A percentile compares a stretch with the other conserved stretches of the same genome.
Evolutionary conservation across 2,329 filamentous ascomycete species (phyloP).

Genomic region (Aspergillus awamori): DNA sequence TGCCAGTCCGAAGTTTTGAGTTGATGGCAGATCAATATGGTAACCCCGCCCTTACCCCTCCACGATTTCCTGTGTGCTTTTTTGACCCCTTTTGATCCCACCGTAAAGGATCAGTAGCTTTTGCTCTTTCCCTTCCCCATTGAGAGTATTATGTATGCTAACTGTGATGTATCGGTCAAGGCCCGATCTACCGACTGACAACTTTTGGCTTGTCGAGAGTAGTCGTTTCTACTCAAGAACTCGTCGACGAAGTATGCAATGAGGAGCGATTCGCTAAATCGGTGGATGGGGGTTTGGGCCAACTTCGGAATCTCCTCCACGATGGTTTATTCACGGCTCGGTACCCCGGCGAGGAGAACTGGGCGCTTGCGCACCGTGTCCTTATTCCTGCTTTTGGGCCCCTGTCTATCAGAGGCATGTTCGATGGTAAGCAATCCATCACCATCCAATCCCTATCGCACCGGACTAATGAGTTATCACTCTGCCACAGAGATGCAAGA

Average conservation of each 20-base stretch:
- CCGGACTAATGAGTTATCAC: background rate
- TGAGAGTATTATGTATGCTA: background rate
- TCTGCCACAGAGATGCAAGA: conserved; percentile 42
- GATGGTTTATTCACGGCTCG: conserved; percentile 68
- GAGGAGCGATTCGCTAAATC: conserved; percentile 67
- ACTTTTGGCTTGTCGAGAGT: conserved; percentile 52
- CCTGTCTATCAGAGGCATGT: conserved; percentile 49
- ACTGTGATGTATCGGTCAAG: conserved; percentile 33
- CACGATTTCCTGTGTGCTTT: background rate
- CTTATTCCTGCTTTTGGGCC: conserved; percentile 54
- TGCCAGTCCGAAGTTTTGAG: conserved; percentile 58
- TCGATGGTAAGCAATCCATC: conserved; percentile 32
- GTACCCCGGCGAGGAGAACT: conserved; percentile 54
- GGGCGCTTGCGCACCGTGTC: conserved; percentile 63
- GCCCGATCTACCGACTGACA: conserved; percentile 61
- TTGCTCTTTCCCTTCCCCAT: background rate
- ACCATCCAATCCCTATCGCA: background rate
- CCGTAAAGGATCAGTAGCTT: background rate
- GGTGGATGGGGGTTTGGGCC: conserved; percentile 52
- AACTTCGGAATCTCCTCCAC: conserved; percentile 63
- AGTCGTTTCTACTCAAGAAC: conserved; percentile 55
- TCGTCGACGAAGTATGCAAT: conserved; percentile 66
- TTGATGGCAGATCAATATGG: conserved; percentile 68
- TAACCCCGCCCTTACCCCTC: conserved; percentile 34
- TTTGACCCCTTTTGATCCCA: background rate